Percentiles rank a stretch among this genome's conserved stretches.
Evolutionary conservation across 306 rosid genomes (phyloP).

Genomic region (Gynostemma pentaphyllum): DNA sequence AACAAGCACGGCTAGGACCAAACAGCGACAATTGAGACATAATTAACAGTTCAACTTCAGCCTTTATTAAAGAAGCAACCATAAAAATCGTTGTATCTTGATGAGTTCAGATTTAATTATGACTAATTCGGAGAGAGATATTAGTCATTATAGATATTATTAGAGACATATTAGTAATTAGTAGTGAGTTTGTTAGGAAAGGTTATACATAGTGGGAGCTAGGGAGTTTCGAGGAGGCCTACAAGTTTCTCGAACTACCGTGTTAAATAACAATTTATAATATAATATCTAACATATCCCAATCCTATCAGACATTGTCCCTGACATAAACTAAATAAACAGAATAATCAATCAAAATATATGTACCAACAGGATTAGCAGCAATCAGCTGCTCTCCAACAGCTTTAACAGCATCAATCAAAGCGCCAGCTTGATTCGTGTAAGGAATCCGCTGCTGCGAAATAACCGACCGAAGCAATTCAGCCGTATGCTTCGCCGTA

Average conservation of each 20-base stretch:
- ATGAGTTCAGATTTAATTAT: too few relatives aligned
- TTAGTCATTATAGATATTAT: too few relatives aligned
- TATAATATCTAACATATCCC: too few relatives aligned
- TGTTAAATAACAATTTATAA: too few relatives aligned
- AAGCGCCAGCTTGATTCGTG: conserved; percentile 66
- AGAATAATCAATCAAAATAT: background rate
- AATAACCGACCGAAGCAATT: conserved; percentile 69
- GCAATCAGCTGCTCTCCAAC: conserved; percentile 91
- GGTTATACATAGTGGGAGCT: too few relatives aligned
- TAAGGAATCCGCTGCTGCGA: conserved; percentile 78
- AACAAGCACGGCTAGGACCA: background rate
- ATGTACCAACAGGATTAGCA: conserved; percentile 87
- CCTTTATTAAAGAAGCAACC: background rate
- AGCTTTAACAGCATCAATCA: conserved; percentile 71
- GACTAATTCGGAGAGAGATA: too few relatives aligned
- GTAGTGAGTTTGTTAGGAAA: too few relatives aligned
- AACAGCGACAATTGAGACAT: background rate
- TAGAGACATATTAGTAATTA: too few relatives aligned
- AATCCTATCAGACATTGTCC: too few relatives aligned
- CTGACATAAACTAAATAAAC: too few relatives aligned
- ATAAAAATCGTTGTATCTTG: background rate
- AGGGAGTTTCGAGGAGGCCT: too few relatives aligned
- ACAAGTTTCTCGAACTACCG: too few relatives aligned
- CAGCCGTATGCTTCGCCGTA: conserved; percentile 79
- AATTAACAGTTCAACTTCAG: conserved; percentile 1